Percentiles rank a stretch among this genome's conserved stretches.
Conservation (phyloP, 169 alveolate species). For the Plasmodium vinckei region DNA sequence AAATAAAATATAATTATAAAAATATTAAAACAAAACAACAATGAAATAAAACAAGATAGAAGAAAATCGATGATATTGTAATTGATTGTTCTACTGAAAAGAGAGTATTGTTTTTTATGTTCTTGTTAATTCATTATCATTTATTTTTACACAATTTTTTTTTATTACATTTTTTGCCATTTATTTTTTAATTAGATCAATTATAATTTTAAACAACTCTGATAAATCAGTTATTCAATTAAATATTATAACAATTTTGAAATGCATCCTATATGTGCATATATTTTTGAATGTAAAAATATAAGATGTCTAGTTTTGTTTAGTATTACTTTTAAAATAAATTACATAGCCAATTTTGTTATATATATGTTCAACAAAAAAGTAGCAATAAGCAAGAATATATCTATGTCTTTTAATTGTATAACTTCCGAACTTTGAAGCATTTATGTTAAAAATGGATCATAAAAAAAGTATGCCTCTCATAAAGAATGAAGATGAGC, state of each 20-base stretch:
- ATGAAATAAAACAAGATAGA: background rate
- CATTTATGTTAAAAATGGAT: conserved; percentile 39
- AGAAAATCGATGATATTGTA: background rate
- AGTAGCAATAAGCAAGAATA: background rate
- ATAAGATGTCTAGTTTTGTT: too few species aligned
- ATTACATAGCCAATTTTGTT: too few species aligned
- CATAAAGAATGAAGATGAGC: conserved; percentile 84
- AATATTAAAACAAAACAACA: background rate
- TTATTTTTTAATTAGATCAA: background rate
- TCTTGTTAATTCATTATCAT: background rate
- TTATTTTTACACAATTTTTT: background rate
- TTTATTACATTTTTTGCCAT: background rate
- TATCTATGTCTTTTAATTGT: background rate
- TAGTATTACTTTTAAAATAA: too few species aligned
- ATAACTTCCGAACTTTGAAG: background rate
- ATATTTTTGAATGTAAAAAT: too few species aligned
- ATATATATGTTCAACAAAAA: background rate
- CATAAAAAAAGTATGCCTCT: conserved; percentile 57
- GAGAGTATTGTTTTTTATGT: background rate
- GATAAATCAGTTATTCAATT: too few species aligned
- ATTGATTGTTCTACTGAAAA: background rate
- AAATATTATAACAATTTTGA: too few species aligned
- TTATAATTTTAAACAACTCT: too few species aligned
- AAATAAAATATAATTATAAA: background rate
- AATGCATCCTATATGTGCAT: too few species aligned